Percentiles rank a stretch among this genome's conserved stretches.
These are phyloP conservation scores for Allantophomopsis lycopodina DNA, from an alignment of 2,329 filamentous ascomycete species.

Conservation along the genomic window DNA sequence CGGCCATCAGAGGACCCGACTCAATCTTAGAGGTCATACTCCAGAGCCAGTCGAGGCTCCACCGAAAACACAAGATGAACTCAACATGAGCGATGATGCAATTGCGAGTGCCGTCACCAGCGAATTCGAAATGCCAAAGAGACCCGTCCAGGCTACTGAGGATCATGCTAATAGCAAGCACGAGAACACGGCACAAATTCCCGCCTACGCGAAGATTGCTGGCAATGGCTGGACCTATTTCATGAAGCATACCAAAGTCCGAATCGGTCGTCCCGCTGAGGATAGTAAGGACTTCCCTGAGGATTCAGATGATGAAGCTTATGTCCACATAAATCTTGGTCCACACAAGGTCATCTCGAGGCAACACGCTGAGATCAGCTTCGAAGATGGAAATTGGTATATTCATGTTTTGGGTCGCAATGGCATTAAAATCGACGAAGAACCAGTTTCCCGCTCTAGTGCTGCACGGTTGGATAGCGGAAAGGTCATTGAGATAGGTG, in stretches of 20 bases:
- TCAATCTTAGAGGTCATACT: too few relatives aligned
- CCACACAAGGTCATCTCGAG: constrained; percentile 73
- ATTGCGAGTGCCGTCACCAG: constrained; percentile 15
- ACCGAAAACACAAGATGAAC: constrained; percentile 25
- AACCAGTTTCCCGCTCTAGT: constrained; percentile 49
- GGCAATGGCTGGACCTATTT: constrained; percentile 79
- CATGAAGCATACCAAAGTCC: constrained; percentile 59
- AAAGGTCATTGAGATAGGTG: constrained; percentile 81
- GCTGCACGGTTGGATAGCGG: constrained; percentile 63
- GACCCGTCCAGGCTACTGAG: constrained; percentile 41
- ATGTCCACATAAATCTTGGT: constrained; percentile 76
- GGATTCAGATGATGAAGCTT: constrained; percentile 7
- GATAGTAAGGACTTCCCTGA: constrained; percentile 6
- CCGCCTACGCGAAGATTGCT: constrained; percentile 72
- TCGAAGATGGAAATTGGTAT: constrained; percentile 64
- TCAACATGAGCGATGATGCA: constrained; percentile 33
- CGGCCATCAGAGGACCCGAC: too few relatives aligned
- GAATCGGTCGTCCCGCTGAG: constrained; percentile 61
- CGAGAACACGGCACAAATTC: constrained; percentile 43
- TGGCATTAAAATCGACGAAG: constrained; percentile 72
- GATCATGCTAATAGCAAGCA: constrained; percentile 52
- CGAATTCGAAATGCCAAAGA: constrained; percentile 15
- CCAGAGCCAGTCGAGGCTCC: background rate
- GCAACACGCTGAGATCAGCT: constrained; percentile 62
- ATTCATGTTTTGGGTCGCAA: constrained; percentile 85